phyloP scores from a whole-genome alignment of 139 green algal genomes.

The Tetraselmis striata region DNA sequence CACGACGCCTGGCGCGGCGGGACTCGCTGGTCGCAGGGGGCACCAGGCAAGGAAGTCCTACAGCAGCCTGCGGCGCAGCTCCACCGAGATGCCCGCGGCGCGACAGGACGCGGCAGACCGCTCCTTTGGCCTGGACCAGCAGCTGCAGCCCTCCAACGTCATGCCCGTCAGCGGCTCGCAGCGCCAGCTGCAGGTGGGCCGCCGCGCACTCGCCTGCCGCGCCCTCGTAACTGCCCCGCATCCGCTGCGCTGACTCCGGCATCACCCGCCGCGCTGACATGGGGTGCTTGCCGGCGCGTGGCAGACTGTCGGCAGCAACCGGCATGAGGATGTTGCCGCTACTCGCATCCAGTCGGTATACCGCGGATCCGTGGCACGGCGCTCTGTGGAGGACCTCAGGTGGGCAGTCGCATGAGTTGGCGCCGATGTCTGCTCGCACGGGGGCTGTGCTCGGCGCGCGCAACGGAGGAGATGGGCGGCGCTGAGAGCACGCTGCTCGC shows the following conservation, averaged over 20 bases:
- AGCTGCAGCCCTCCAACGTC: not conserved
- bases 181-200: not conserved
- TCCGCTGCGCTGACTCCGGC: not conserved
- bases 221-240: not conserved
- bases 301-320: not conserved
- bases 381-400: not conserved
- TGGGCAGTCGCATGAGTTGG: not conserved
- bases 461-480: too few species aligned
- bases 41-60: not conserved
- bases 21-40: not conserved
- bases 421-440: not conserved
- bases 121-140: not conserved
- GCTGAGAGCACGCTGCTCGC: too few species aligned
- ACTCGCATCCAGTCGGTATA: not conserved
- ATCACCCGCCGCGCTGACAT: not conserved
- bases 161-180: not conserved
- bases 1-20: not conserved
- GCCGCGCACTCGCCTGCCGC: too few species aligned
- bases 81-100: not conserved
- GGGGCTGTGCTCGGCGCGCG: not conserved
- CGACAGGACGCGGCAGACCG: not conserved
- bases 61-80: not conserved
- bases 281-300: not conserved
- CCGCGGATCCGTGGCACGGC: not conserved
- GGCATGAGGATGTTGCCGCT: not conserved